Evolutionary conservation across 2,329 filamentous ascomycete species (phyloP).

Genomic region (Colletotrichum paranaense): DNA sequence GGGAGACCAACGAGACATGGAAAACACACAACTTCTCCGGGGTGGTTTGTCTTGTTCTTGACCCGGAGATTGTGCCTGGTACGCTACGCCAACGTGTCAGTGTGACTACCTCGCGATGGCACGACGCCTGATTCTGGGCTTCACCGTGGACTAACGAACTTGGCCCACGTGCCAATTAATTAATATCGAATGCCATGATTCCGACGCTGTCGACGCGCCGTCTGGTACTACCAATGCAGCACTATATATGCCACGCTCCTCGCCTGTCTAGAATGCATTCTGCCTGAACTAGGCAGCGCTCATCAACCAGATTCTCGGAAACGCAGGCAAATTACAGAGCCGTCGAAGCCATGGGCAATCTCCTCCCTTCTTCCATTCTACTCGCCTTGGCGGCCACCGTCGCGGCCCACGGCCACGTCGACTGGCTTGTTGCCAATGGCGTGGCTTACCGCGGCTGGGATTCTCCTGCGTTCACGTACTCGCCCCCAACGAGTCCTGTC

Average conservation of each 20-base stretch:
- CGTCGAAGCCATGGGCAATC: conserved; percentile 16
- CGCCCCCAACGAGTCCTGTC: conserved; percentile 39
- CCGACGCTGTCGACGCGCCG: neutral
- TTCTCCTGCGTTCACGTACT: conserved; percentile 47
- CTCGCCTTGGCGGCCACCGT: conserved; percentile 39
- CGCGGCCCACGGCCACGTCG: conserved; percentile 47
- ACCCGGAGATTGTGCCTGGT: neutral
- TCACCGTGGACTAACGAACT: neutral
- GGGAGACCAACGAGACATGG: neutral
- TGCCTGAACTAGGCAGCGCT: conserved; percentile 26
- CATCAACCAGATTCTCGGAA: conserved; percentile 12
- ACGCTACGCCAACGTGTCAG: neutral
- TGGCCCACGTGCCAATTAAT: neutral
- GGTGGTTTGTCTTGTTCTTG: neutral
- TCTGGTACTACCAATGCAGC: neutral
- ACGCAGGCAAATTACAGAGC: neutral
- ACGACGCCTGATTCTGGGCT: neutral
- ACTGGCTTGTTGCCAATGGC: conserved; percentile 42
- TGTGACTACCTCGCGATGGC: neutral
- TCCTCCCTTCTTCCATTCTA: conserved; percentile 30
- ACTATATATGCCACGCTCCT: conserved; percentile 28
- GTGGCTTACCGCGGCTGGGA: conserved; percentile 53
- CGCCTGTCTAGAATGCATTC: neutral
- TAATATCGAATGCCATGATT: conserved; percentile 5
- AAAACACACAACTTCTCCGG: neutral